These are phyloP conservation scores for Pleurotus pulmonarius DNA, from an alignment of 768 basidiomycete species.

Conservation along the genomic window DNA sequence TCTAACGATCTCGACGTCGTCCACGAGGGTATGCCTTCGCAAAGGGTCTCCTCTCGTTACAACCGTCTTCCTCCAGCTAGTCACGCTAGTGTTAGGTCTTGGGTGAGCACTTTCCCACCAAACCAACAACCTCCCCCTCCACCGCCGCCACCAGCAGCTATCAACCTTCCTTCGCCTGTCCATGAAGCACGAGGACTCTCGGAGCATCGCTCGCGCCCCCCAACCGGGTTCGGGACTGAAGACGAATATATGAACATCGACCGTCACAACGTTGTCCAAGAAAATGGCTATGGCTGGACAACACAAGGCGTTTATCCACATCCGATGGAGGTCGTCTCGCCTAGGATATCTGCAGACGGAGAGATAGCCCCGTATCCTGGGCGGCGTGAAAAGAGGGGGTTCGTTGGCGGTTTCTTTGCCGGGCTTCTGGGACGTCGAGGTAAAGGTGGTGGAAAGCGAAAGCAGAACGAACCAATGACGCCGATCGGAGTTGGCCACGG, in stretches of 20 bases:
- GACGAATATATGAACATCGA: constrained; percentile 3
- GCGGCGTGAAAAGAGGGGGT: neutral
- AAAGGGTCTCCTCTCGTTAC: neutral
- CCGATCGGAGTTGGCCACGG: neutral
- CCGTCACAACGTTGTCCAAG: neutral
- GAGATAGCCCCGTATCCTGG: neutral
- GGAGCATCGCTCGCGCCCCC: neutral
- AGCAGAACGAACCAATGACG: neutral
- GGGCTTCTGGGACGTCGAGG: neutral
- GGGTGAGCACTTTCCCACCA: neutral
- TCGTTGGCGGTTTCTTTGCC: neutral
- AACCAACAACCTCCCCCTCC: neutral
- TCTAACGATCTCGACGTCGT: neutral
- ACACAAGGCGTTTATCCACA: neutral
- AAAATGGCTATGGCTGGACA: neutral
- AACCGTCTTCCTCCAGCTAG: neutral
- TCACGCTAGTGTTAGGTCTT: neutral
- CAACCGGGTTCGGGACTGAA: neutral
- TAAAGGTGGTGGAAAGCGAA: neutral
- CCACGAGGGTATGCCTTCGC: neutral
- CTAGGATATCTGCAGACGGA: neutral
- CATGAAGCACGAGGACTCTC: neutral
- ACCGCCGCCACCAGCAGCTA: neutral
- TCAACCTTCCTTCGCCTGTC: neutral
- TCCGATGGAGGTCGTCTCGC: constrained; percentile 2